Percentiles rank a stretch among this genome's conserved stretches.
Conservation (phyloP, 768 basidiomycete species). For the Rhodotorula babjevae region DNA sequence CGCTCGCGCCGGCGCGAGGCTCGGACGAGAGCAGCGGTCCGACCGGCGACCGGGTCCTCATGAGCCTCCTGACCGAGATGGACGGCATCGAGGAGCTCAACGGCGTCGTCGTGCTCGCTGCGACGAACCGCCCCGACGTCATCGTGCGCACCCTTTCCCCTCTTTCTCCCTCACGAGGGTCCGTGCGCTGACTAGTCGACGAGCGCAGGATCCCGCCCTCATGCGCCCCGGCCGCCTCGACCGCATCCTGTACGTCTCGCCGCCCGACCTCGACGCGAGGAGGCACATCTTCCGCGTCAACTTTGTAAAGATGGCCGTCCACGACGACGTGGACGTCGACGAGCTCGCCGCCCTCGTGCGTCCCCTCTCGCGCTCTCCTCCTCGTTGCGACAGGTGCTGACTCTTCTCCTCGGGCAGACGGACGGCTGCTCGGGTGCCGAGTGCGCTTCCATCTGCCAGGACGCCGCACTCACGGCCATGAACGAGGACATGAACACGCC, state of each 20-base stretch:
- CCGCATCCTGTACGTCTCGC: conserved; percentile 87
- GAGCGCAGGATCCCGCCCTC: conserved; percentile 75
- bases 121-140: conserved; percentile 92
- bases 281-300: conserved; percentile 80
- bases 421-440: conserved; percentile 96
- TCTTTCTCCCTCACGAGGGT: not conserved
- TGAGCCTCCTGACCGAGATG: conserved; percentile 93
- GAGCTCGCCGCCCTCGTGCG: conserved; percentile 51
- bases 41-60: conserved; percentile 77
- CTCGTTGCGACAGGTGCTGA: not conserved
- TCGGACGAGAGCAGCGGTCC: conserved; percentile 56
- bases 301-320: conserved; percentile 68
- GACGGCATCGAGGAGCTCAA: conserved; percentile 92
- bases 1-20: conserved; percentile 72
- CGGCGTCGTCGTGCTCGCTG: conserved; percentile 92
- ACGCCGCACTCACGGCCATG: conserved; percentile 91
- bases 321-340: conserved; percentile 61
- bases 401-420: conserved; percentile 55
- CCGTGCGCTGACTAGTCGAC: not conserved
- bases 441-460: conserved; percentile 84
- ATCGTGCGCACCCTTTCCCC: conserved; percentile 60
- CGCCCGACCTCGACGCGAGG: conserved; percentile 72
- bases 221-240: conserved; percentile 94
- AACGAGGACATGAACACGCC: conserved; percentile 72
- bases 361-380: not conserved